Evolutionary conservation across 805 yeast species (phyloP).

Genomic region (Yarrowia keelungensis): DNA sequence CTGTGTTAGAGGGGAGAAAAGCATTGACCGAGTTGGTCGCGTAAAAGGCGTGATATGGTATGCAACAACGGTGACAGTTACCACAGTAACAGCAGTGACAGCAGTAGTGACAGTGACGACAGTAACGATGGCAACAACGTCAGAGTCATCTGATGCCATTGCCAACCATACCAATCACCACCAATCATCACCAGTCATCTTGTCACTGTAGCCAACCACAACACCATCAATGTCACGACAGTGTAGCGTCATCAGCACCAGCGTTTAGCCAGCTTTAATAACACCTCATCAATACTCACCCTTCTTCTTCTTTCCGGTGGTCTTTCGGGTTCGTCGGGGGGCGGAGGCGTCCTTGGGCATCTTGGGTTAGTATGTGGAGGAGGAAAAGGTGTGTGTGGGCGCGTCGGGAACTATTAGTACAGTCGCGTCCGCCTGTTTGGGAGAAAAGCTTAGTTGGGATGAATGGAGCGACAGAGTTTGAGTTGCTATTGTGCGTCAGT

Average conservation of each 20-base stretch:
- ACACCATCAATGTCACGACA: background rate
- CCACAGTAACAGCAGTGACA: background rate
- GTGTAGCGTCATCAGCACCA: background rate
- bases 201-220: too few species aligned
- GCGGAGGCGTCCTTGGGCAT: constrained; percentile 47
- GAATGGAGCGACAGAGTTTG: constrained; percentile 35
- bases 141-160: too few species aligned
- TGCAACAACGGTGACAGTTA: too few species aligned
- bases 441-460: constrained; percentile 23
- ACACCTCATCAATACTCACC: constrained; percentile 20
- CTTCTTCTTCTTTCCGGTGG: constrained; percentile 44
- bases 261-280: too few species aligned
- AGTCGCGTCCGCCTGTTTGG: constrained; percentile 34
- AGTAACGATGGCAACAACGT: background rate
- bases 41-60: too few species aligned
- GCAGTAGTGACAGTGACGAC: background rate
- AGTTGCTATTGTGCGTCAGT: constrained; percentile 32
- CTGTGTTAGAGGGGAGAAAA: constrained; percentile 40
- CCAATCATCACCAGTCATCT: too few species aligned
- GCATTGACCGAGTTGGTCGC: too few species aligned
- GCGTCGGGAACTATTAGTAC: constrained; percentile 32
- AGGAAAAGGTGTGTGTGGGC: constrained; percentile 23
- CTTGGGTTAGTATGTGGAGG: constrained; percentile 37
- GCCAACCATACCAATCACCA: too few species aligned
- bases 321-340: constrained; percentile 42